Conservation (phyloP, 2,329 filamentous ascomycete species). For the Cladosporium oxysporum region DNA sequence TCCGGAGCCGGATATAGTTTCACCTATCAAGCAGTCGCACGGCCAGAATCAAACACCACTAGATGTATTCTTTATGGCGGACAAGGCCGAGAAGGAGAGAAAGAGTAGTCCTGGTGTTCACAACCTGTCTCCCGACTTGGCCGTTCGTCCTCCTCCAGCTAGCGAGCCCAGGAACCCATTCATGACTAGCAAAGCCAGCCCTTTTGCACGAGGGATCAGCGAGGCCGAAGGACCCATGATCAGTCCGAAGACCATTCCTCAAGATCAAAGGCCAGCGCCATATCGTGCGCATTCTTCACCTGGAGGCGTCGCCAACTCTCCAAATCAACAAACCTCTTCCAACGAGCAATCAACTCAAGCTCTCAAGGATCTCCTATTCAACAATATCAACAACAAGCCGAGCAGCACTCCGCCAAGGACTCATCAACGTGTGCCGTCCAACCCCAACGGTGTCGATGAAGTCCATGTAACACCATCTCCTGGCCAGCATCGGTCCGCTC, state of each 20-base stretch:
- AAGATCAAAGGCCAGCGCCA: conserved; percentile 30
- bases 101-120: conserved; percentile 54
- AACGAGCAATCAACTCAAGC: conserved; percentile 36
- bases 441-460: conserved; percentile 24
- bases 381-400: conserved; percentile 26
- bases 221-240: conserved; percentile 42
- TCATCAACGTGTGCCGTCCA: conserved; percentile 26
- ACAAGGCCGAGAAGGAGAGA: conserved; percentile 73
- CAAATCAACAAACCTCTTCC: not conserved
- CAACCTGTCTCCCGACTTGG: conserved; percentile 56
- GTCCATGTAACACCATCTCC: conserved; percentile 41
- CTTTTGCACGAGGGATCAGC: conserved; percentile 71
- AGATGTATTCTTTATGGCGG: conserved; percentile 86
- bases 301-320: conserved; percentile 8
- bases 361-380: conserved; percentile 49
- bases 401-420: conserved; percentile 26
- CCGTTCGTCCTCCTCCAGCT: conserved; percentile 32
- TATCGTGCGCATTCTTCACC: conserved; percentile 37
- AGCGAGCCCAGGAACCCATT: conserved; percentile 31
- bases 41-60: conserved; percentile 71
- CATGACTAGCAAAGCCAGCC: conserved; percentile 48
- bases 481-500: conserved; percentile 36
- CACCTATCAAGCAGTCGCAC: conserved; percentile 44
- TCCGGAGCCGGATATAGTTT: conserved; percentile 47
- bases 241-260: conserved; percentile 28